Percentiles rank a stretch among this genome's conserved stretches.
phyloP scores from a whole-genome alignment of 2,329 filamentous ascomycete species.

The Ceratocystis cubensis region DNA sequence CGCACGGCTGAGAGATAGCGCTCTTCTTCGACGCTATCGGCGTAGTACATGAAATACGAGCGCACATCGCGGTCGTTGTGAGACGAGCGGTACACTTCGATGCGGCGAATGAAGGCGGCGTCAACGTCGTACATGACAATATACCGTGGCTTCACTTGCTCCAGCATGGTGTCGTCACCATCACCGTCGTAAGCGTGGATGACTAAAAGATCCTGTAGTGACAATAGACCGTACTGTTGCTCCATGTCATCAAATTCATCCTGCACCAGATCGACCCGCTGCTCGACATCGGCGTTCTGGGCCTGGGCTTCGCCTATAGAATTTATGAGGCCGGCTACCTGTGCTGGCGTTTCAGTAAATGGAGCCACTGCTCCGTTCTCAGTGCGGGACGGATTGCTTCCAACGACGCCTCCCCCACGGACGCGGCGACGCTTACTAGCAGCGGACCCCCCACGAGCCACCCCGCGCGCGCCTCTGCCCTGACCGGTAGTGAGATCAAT shows the following conservation, averaged over 20 bases:
- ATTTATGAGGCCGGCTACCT: constrained; percentile 6
- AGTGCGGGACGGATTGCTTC: constrained; percentile 44
- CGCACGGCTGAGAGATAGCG: constrained; percentile 78
- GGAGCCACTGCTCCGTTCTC: constrained; percentile 29
- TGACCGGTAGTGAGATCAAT: constrained; percentile 33
- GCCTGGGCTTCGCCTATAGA: neutral
- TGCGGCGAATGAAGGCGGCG: constrained; percentile 79
- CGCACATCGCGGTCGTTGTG: constrained; percentile 80
- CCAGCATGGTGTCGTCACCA: constrained; percentile 89
- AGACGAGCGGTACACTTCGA: constrained; percentile 92
- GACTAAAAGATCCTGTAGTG: constrained; percentile 78
- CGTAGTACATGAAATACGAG: constrained; percentile 96
- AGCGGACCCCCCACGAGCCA: neutral
- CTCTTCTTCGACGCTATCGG: constrained; percentile 89
- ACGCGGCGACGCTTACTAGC: constrained; percentile 75
- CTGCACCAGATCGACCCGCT: constrained; percentile 59
- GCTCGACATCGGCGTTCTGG: constrained; percentile 43
- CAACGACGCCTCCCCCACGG: constrained; percentile 59
- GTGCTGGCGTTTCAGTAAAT: neutral
- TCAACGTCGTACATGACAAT: constrained; percentile 99
- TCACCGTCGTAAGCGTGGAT: constrained; percentile 92
- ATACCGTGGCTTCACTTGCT: constrained; percentile 84
- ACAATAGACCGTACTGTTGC: constrained; percentile 79
- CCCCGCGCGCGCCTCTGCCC: constrained; percentile 43
- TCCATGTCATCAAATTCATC: constrained; percentile 88